phyloP scores from a whole-genome alignment of 306 rosid genomes.

The Fragaria vesca region DNA sequence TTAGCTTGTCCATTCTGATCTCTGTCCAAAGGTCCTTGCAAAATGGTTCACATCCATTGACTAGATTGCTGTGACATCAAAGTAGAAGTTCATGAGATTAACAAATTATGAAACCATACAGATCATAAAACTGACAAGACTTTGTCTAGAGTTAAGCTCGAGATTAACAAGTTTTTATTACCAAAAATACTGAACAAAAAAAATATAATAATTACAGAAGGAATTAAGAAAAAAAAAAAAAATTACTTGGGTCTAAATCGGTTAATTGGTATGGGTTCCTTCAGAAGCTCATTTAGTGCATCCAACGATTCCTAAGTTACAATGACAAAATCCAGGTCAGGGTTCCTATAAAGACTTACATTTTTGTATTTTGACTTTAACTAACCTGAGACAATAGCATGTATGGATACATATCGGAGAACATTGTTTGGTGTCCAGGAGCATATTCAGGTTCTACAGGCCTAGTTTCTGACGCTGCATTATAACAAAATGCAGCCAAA shows the following conservation, averaged over 20 bases:
- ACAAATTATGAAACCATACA: background rate
- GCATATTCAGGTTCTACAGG: constrained; percentile 65
- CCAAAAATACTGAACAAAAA: background rate
- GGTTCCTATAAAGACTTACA: background rate
- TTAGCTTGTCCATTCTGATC: constrained; percentile 52
- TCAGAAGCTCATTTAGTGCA: constrained; percentile 60
- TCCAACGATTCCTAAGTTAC: constrained; percentile 65
- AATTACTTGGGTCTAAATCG: constrained; percentile 73
- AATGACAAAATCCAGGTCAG: constrained; percentile 16
- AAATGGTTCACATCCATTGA: constrained; percentile 71
- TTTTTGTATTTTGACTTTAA: constrained; percentile 20
- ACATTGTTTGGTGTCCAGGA: constrained; percentile 51
- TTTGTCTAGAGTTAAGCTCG: too few relatives aligned
- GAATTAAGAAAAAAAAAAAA: background rate
- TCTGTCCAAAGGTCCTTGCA: constrained; percentile 87
- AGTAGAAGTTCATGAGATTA: background rate
- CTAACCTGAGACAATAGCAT: constrained; percentile 70
- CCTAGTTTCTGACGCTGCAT: constrained; percentile 73
- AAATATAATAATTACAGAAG: background rate
- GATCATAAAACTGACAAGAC: constrained; percentile 5
- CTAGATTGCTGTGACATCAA: constrained; percentile 57
- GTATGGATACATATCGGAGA: constrained; percentile 66
- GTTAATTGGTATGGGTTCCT: constrained; percentile 10
- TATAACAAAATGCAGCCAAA: constrained; percentile 24
- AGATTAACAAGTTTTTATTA: background rate